Evolutionary conservation across 139 green algal genomes (phyloP).

Genomic region (Microglena sp.): DNA sequence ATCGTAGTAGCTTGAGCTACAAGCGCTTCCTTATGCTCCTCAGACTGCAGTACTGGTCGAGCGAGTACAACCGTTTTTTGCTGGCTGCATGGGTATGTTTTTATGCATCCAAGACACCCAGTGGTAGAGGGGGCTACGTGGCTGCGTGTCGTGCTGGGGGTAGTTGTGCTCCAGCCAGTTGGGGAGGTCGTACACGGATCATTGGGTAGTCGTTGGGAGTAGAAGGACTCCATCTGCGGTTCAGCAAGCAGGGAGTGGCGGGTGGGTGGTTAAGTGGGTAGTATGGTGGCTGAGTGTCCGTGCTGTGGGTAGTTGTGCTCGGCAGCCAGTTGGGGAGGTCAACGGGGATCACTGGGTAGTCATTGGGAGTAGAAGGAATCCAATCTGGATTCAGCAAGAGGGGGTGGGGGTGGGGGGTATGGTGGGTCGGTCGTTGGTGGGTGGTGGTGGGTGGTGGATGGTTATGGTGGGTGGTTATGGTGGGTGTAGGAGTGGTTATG

Average conservation of each 20-base stretch:
- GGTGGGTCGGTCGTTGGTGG: constrained; percentile 5
- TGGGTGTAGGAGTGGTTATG: not conserved
- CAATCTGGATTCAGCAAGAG: constrained; percentile 5
- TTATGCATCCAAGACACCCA: constrained; percentile 15
- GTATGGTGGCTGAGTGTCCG: constrained; percentile 10
- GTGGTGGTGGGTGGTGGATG: constrained; percentile 5
- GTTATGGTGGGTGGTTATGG: constrained; percentile 9
- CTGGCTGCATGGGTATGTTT: constrained; percentile 16
- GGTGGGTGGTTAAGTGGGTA: too few relatives aligned
- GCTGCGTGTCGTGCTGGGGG: constrained; percentile 11
- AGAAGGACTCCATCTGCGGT: constrained; percentile 18
- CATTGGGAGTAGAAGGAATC: constrained; percentile 8
- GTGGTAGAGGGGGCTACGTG: constrained; percentile 14
- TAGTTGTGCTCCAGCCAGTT: constrained; percentile 11
- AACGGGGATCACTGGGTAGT: constrained; percentile 4
- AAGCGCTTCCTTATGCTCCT: too few relatives aligned
- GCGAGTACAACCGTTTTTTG: too few relatives aligned
- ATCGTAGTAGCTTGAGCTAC: too few relatives aligned
- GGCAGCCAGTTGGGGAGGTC: constrained; percentile 14
- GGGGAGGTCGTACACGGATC: constrained; percentile 15
- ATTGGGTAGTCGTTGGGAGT: not conserved
- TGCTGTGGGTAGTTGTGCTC: constrained; percentile 10
- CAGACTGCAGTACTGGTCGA: constrained; percentile 8
- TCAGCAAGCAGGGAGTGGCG: not conserved
- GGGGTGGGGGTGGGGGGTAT: too few relatives aligned